A percentile compares a stretch with the other conserved stretches of the same genome.
These are phyloP conservation scores for Lactuca saligna DNA, from an alignment of 129 eudicot species.

Conservation along the genomic window DNA sequence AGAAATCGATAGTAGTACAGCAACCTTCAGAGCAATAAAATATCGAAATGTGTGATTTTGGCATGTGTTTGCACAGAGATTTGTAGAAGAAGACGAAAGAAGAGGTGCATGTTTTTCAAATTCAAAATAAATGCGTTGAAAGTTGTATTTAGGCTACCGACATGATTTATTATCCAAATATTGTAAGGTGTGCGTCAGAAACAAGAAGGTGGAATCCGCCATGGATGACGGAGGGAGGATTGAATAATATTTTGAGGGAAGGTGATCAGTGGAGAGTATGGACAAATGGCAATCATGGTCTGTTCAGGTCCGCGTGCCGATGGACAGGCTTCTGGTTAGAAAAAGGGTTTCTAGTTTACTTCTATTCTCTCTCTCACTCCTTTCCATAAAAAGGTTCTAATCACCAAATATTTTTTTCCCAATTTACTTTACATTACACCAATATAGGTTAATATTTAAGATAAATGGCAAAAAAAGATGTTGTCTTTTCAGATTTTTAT, in stretches of 20 bases:
- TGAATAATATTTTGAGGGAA: neutral
- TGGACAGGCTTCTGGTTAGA: constrained; percentile 4
- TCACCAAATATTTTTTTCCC: constrained; percentile 1
- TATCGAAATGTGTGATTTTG: constrained; percentile 25
- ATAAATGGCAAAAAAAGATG: neutral
- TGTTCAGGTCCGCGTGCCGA: constrained; percentile 23
- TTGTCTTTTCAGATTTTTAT: neutral
- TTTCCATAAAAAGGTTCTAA: constrained; percentile 22
- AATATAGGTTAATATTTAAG: neutral
- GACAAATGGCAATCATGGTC: constrained; percentile 21
- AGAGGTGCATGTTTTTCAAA: constrained; percentile 9
- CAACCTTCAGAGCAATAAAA: neutral
- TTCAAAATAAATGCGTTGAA: constrained; percentile 11
- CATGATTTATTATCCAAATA: constrained; percentile 4
- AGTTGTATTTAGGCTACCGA: constrained; percentile 10
- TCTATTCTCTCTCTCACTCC: constrained; percentile 15
- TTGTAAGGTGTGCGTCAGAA: constrained; percentile 22
- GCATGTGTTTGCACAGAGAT: constrained; percentile 34
- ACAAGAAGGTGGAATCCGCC: constrained; percentile 45
- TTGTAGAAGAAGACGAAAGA: constrained; percentile 16
- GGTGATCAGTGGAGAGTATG: constrained; percentile 1
- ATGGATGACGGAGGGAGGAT: constrained; percentile 39
- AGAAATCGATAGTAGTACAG: neutral
- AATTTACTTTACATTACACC: constrained; percentile 1
- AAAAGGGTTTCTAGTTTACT: neutral